These are phyloP conservation scores for Imleria badia DNA, from an alignment of 768 basidiomycete species.

Conservation along the genomic window DNA sequence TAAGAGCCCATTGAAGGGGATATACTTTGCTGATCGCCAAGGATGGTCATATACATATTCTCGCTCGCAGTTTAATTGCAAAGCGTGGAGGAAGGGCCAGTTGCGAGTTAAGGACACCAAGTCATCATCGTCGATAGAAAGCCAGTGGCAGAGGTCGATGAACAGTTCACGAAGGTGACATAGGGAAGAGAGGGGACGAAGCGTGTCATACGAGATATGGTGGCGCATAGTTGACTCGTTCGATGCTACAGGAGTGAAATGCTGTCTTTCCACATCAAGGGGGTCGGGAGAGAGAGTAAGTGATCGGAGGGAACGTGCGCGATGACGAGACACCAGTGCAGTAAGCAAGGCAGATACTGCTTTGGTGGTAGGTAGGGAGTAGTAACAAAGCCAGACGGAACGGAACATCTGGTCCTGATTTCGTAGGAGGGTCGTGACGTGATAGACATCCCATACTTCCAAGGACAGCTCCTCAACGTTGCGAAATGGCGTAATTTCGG, in stretches of 20 bases:
- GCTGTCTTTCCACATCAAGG: no score
- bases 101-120: background rate
- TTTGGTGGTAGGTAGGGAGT: background rate
- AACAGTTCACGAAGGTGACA: background rate
- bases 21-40: no score
- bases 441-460: background rate
- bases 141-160: no score
- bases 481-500: background rate
- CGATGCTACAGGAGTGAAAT: no score
- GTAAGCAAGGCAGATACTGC: background rate
- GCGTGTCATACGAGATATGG: background rate
- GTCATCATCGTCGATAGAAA: slow-evolving; percentile 3
- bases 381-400: background rate
- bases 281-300: background rate
- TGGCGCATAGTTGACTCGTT: background rate
- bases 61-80: background rate
- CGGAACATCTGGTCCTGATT: background rate
- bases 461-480: background rate
- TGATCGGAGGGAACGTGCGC: background rate
- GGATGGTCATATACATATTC: background rate
- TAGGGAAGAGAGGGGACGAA: background rate
- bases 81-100: background rate
- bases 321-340: background rate
- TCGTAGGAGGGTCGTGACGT: background rate
- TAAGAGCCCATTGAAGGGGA: no score